Evolutionary conservation across 495 filamentous ascomycete genomes (phyloP), one percentile per base, ranked within the genome.

Genomic region (Articulospora tetracladia): DNA sequence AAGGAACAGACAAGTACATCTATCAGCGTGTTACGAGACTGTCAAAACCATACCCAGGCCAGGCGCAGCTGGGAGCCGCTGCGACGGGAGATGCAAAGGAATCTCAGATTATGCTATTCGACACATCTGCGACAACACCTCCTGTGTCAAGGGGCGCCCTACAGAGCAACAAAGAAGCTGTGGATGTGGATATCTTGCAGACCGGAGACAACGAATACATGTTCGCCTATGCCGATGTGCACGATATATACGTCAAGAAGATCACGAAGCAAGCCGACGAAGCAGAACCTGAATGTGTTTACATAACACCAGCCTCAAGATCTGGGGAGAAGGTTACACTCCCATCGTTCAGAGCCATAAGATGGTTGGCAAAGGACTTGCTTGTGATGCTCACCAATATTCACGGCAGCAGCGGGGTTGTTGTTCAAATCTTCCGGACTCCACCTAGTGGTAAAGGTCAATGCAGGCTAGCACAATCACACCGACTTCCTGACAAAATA

Each of bases 11-110:
- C 69, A 76, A 80, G 24, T 90, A 90, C 66, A 82, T 85, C 23
- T 97, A 94, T 70, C 92, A 97, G 70, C 78, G 91, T 57, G 68
- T 94, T 49, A 67, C 91, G 67, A 84, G 91, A 57, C 73, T 97
- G 44, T 90, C 88, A 30, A 86, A 76, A 41, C 69, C 85, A 7
- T 79, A 77, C 69, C 74, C 78, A 65, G 73, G 73, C 41, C 67
- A 76, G 25, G 73, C 78, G 34, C 80, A 89, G 60, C 73, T 96
- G 26, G 90, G 86, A 44, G 91, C 86, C 15, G 82, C 87, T 60
- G 84, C 89, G 17, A 92, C 90, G 0, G 88, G 90, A 24, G 72
- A 93, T 47, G 83, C 89, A 13, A 84, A 83, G 36, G 76, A 86
- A 20, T 66, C 76, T 13, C 88, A 98, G 72, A 85, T 98, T 61